Percentiles rank a stretch among this genome's conserved stretches.
These are phyloP conservation scores for Starmerella asiatica DNA, from an alignment of 805 yeast species.

Conservation along the genomic window DNA sequence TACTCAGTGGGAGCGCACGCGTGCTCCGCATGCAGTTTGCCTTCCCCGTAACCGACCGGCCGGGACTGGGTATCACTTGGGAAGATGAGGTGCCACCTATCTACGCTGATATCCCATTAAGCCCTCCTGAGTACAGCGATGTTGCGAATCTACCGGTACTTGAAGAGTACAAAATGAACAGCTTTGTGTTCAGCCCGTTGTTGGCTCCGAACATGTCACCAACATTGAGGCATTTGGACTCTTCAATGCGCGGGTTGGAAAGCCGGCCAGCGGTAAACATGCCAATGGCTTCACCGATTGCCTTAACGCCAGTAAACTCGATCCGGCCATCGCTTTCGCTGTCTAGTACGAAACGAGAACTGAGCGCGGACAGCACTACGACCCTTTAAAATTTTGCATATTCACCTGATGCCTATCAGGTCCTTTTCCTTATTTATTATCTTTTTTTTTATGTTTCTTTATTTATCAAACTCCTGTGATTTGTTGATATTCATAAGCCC, in stretches of 20 bases:
- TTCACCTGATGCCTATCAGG: background rate
- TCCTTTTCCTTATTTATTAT: background rate
- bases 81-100: conserved; percentile 98
- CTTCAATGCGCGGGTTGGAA: conserved; percentile 20
- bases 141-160: conserved; percentile 22
- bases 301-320: background rate
- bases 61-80: conserved; percentile 96
- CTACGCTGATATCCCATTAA: conserved; percentile 70
- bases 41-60: conserved; percentile 67
- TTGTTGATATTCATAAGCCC: too few species aligned
- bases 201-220: conserved; percentile 20
- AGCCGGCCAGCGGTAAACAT: conserved; percentile 2
- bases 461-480: too few species aligned
- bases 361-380: background rate
- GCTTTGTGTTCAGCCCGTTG: conserved; percentile 19
- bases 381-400: too few species aligned
- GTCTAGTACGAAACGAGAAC: background rate
- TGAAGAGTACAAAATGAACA: conserved; percentile 19
- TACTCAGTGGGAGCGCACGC: conserved; percentile 79
- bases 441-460: background rate
- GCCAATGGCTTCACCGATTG: background rate
- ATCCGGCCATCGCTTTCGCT: background rate
- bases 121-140: conserved; percentile 69
- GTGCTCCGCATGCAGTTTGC: conserved; percentile 91
- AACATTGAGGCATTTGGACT: conserved; percentile 21